These are phyloP conservation scores for Jamesozyma rosinii DNA, from an alignment of 805 yeast species.

Conservation along the genomic window DNA sequence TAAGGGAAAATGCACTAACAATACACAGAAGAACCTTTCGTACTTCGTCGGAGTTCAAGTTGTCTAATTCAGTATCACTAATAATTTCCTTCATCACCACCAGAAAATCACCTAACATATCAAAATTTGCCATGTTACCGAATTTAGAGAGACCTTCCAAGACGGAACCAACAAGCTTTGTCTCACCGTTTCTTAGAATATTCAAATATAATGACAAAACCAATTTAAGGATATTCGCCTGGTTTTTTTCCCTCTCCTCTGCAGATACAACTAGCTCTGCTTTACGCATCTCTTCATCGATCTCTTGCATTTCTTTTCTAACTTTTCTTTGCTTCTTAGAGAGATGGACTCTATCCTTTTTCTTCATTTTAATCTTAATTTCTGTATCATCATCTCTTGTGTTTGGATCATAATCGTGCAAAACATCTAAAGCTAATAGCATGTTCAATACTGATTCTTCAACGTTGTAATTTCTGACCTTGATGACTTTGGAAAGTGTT, in stretches of 20 bases:
- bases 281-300: slow-evolving; percentile 78
- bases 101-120: slow-evolving; percentile 82
- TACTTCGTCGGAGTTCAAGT: slow-evolving; percentile 40
- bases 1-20: slow-evolving; percentile 81
- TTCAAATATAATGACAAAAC: slow-evolving; percentile 69
- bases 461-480: slow-evolving; percentile 64
- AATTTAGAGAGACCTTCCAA: slow-evolving; percentile 84
- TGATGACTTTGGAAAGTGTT: slow-evolving; percentile 58
- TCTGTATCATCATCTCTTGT: slow-evolving; percentile 39
- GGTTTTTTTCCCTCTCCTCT: slow-evolving; percentile 78
- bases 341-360: slow-evolving; percentile 83
- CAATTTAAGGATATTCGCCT: slow-evolving; percentile 71
- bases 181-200: slow-evolving; percentile 54
- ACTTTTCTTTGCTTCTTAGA: slow-evolving; percentile 85
- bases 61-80: slow-evolving; percentile 40
- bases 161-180: slow-evolving; percentile 70
- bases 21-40: slow-evolving; percentile 75
- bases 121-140: slow-evolving; percentile 89
- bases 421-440: slow-evolving; percentile 54
- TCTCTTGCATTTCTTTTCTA: slow-evolving; percentile 74
- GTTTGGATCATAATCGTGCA: slow-evolving; percentile 67
- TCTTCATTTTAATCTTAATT: slow-evolving; percentile 46
- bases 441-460: slow-evolving; percentile 76
- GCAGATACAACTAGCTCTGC: slow-evolving; percentile 85
- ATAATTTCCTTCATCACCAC: slow-evolving; percentile 82